A percentile compares a stretch with the other conserved stretches of the same genome.
Evolutionary conservation across 2,329 filamentous ascomycete species (phyloP).

Genomic region (Penicillium griseofulvum): DNA sequence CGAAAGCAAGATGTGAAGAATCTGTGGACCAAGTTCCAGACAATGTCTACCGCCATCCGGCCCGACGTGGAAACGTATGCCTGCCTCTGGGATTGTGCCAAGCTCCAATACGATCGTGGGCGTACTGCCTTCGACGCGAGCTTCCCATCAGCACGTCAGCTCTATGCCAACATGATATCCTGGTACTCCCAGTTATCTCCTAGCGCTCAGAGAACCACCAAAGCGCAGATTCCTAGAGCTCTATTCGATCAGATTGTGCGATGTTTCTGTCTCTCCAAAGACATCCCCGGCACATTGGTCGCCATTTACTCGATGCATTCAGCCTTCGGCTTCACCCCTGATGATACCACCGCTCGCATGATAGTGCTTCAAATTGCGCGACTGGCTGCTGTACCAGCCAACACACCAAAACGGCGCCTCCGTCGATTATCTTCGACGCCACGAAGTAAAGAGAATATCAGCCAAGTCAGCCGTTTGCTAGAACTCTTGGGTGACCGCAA

Average conservation of each 20-base stretch:
- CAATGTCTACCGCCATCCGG: slow-evolving; percentile 53
- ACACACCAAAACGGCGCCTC: slow-evolving; percentile 38
- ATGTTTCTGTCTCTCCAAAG: slow-evolving; percentile 51
- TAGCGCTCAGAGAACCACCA: slow-evolving; percentile 27
- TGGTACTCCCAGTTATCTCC: slow-evolving; percentile 40
- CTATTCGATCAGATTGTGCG: slow-evolving; percentile 54
- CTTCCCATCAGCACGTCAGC: slow-evolving; percentile 45
- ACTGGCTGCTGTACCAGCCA: slow-evolving; percentile 36
- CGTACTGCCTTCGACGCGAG: slow-evolving; percentile 46
- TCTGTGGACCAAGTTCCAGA: slow-evolving; percentile 57
- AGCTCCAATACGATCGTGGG: slow-evolving; percentile 49
- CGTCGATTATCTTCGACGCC: slow-evolving; percentile 42
- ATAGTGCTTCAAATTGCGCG: slow-evolving; percentile 52
- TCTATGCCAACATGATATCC: slow-evolving; percentile 52
- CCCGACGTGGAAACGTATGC: slow-evolving; percentile 69
- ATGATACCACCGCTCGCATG: slow-evolving; percentile 47
- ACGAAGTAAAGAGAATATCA: slow-evolving; percentile 46
- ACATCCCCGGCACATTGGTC: slow-evolving; percentile 50
- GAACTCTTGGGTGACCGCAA: slow-evolving; percentile 43
- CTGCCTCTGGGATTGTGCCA: slow-evolving; percentile 60
- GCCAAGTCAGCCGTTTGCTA: slow-evolving; percentile 46
- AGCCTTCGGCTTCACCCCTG: slow-evolving; percentile 47
- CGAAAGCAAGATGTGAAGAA: slow-evolving; percentile 56
- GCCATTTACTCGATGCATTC: slow-evolving; percentile 48
- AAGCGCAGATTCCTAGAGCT: slow-evolving; percentile 46